Evolutionary conservation across 116 monocot genomes (phyloP).

Genomic region (Posidonia oceanica): DNA sequence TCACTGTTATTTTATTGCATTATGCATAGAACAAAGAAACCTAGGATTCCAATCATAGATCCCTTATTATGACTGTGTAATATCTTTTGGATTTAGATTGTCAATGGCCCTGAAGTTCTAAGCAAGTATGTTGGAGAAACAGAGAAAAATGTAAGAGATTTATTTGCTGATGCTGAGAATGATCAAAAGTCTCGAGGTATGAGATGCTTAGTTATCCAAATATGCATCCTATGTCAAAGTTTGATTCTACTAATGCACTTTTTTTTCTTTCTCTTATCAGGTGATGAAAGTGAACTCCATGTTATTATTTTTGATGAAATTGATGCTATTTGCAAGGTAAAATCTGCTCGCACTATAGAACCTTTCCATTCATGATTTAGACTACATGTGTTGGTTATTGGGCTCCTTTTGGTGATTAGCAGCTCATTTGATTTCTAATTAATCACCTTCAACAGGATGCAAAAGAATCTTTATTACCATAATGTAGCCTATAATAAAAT

Average conservation of each 20-base stretch:
- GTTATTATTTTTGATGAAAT: slow-evolving; percentile 99
- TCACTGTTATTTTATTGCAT: too few relatives aligned
- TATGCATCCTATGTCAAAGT: neutral
- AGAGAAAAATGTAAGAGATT: slow-evolving; percentile 99
- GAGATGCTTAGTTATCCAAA: slow-evolving; percentile 1
- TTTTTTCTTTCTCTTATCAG: slow-evolving; percentile 29
- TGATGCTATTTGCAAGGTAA: slow-evolving; percentile 99
- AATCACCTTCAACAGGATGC: too few relatives aligned
- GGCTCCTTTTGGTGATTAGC: too few relatives aligned
- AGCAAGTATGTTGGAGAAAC: slow-evolving; percentile 99
- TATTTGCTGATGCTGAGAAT: slow-evolving; percentile 99
- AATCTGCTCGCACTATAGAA: neutral
- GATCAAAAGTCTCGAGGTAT: slow-evolving; percentile 79
- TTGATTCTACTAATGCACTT: neutral
- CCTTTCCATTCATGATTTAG: too few relatives aligned
- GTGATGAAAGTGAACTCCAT: slow-evolving; percentile 97
- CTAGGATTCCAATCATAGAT: too few relatives aligned
- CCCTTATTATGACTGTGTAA: too few relatives aligned
- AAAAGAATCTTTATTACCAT: too few relatives aligned
- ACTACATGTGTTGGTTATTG: too few relatives aligned
- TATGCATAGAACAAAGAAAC: too few relatives aligned
- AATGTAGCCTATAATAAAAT: too few relatives aligned
- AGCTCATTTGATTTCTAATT: too few relatives aligned
- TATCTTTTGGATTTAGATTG: slow-evolving; percentile 43
- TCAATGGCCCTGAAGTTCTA: slow-evolving; percentile 98